Base-by-base conservation (phyloP, 768 basidiomycete species). In the Collybia sordida region DNA sequence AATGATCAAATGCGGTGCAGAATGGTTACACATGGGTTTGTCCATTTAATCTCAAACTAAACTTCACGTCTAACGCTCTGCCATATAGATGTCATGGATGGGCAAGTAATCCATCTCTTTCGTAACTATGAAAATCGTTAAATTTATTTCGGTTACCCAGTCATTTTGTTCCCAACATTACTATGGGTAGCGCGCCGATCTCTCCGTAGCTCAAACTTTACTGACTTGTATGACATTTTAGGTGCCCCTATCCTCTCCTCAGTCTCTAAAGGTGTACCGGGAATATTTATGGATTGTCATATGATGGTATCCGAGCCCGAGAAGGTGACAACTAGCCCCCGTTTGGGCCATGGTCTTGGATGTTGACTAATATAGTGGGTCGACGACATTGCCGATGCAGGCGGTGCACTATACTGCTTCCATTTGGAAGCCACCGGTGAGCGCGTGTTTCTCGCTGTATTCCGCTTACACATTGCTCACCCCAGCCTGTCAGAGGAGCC, bases 281-380 rank as follows among this genome's bases (percentile, higher is more conserved):
- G 83, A 46, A 97, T 98, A 59, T 98, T 94, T 75, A 98, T 99
- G 96, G 97, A 99, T 70, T 98, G 95, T 69, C 97, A 99, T 71
- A 98, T 98, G 97, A 99, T 99, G 97, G 97, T 99, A 17, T 68
- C 93, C 0, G 75, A 98, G 42, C 97, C 97, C 8, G 91, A 89
- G 63, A 86, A 88, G 78, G 95, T 92, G 57, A 42, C 3, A 4
- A 61, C 40, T 43, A 17, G 15, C 39, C 28, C 23, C 12, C 21
- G 25, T 28, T 37, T 48, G 17, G 6, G 42, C 35, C 9, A 50
- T 22, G 9, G n/a, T 21, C 42, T 45, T 17, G 42, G 46, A 47
- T 50, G 24, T 31, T n/a, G 19, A 23, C 15, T 27, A 5, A 28
- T 19, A 14, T 58, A 98, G 93, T 98, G 97, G 97, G 92, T 99